Evolutionary conservation across 148 eudicot genomes (phyloP).

Genomic region (Dianthus caryophyllus): DNA sequence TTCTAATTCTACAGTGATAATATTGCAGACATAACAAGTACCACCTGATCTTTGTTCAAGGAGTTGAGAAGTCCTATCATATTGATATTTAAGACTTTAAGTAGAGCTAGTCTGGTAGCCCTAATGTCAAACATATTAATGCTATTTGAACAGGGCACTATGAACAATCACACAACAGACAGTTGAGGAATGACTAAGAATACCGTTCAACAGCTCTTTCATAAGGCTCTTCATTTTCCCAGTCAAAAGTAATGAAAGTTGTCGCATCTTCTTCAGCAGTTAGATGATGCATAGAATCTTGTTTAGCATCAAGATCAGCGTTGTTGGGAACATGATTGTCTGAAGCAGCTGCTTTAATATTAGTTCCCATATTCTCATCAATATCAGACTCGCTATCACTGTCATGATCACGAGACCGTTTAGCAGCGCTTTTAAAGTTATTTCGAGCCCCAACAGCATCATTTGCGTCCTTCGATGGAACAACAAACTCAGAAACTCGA

Average conservation of each 20-base stretch:
- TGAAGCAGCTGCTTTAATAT: conserved; percentile 30
- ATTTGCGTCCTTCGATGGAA: conserved; percentile 41
- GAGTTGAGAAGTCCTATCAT: too few species aligned
- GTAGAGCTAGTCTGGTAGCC: too few species aligned
- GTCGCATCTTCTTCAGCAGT: conserved; percentile 47
- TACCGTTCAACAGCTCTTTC: conserved; percentile 92
- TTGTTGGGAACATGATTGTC: conserved; percentile 37
- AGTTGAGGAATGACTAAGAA: conserved; percentile 10
- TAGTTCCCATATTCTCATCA: conserved; percentile 53
- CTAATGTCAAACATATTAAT: not conserved
- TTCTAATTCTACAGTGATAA: too few species aligned
- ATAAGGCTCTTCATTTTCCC: conserved; percentile 96
- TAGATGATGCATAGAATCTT: conserved; percentile 44
- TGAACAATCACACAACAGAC: not conserved
- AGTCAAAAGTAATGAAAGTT: conserved; percentile 76
- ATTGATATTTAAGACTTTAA: too few species aligned
- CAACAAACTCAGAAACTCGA: conserved; percentile 83
- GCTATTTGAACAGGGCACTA: not conserved
- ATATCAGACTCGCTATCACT: conserved; percentile 74
- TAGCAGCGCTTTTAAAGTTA: conserved; percentile 43
- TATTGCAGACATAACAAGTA: too few species aligned
- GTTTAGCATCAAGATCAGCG: conserved; percentile 46
- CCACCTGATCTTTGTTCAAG: too few species aligned
- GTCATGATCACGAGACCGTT: conserved; percentile 73
- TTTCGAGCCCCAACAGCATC: conserved; percentile 36